Evolutionary conservation across 495 filamentous ascomycete species (phyloP), one percentile per base, ranked within the genome.

Genomic region (Aspergillus egyptiacus): DNA sequence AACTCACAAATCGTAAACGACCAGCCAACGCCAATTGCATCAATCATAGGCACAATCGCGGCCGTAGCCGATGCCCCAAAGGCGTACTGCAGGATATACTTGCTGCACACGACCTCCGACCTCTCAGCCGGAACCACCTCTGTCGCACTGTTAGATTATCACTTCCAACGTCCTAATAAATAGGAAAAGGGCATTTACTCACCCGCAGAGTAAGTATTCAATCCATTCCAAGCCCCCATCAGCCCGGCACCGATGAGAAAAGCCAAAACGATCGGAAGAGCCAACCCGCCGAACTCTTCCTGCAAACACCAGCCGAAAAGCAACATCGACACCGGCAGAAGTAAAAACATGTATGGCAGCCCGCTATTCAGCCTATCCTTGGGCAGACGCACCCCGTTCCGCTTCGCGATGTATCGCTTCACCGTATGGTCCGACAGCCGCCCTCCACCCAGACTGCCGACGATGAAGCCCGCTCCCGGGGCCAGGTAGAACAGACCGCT

Each of bases 151-250:
- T 25, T 9, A 5, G 11, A 24, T 15, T 25, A 27, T 10, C 7
- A 18, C 11, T 8, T 8, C 7, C 18, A 20, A 19, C n/a, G n/a
- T n/a, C n/a, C 7, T n/a, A 20, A 20, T 2, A 2, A 20, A 20
- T 2, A 39, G 7, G 17, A 6, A 39, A 33, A n/a, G 11, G 15
- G 31, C 11, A 4, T 3, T 5, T 8, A 39, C 3, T 19, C n/a
- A 39, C 36, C 36, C 11, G 18, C 36, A 19, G 22, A 39, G 22
- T 39, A 39, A n/a, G 36, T 39, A 24, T 39, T 39, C 22, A 39
- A 5, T 18, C 17, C 36, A 8, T 19, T 39, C 17, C 22, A 39
- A 6, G 36, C 36, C 7, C 36, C 36, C 36, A 39, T 39, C 1
- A 39, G 17, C 17, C 36, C 17, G 4, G 4, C 8, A 2, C 36